A percentile compares a stretch with the other conserved stretches of the same genome.
Evolutionary conservation across 2,329 filamentous ascomycete species (phyloP).

Genomic region (Trichoderma polysporum): DNA sequence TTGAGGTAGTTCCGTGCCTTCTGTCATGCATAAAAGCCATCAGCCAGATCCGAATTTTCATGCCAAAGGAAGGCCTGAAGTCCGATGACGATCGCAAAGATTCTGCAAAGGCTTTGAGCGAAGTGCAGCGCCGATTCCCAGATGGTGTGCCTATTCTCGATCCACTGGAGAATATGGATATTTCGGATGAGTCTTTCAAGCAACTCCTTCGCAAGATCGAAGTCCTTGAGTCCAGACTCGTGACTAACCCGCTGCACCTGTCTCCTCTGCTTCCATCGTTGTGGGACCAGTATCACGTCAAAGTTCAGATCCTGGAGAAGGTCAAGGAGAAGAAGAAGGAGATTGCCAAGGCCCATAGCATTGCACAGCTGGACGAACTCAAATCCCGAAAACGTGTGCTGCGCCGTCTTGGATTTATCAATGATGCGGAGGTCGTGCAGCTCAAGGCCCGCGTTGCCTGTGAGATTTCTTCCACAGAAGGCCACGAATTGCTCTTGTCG

Average conservation of each 20-base stretch:
- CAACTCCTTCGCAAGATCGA: constrained; percentile 94
- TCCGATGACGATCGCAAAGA: constrained; percentile 63
- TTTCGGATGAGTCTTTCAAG: constrained; percentile 90
- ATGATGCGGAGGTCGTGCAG: constrained; percentile 92
- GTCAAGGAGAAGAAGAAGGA: constrained; percentile 88
- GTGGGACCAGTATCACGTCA: constrained; percentile 82
- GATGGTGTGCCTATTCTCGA: constrained; percentile 88
- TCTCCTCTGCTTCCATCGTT: constrained; percentile 80
- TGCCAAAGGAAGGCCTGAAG: constrained; percentile 71
- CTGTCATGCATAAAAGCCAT: constrained; percentile 83
- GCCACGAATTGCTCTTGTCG: constrained; percentile 88
- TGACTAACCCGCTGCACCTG: constrained; percentile 88
- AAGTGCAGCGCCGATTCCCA: constrained; percentile 84
- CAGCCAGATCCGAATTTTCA: constrained; percentile 77
- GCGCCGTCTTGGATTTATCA: constrained; percentile 91
- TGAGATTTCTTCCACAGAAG: constrained; percentile 88
- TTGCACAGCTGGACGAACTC: constrained; percentile 92
- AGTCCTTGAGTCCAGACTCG: constrained; percentile 84
- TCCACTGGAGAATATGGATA: constrained; percentile 94
- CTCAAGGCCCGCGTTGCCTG: constrained; percentile 96
- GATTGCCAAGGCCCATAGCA: constrained; percentile 79
- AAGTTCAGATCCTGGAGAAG: constrained; percentile 71
- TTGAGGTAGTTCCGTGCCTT: constrained; percentile 68
- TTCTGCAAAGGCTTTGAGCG: constrained; percentile 68
- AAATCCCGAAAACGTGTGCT: constrained; percentile 95